A percentile compares a stretch with the other conserved stretches of the same genome.
Evolutionary conservation across 805 yeast genomes (phyloP).

Genomic region (Ascoidea rubescens): DNA sequence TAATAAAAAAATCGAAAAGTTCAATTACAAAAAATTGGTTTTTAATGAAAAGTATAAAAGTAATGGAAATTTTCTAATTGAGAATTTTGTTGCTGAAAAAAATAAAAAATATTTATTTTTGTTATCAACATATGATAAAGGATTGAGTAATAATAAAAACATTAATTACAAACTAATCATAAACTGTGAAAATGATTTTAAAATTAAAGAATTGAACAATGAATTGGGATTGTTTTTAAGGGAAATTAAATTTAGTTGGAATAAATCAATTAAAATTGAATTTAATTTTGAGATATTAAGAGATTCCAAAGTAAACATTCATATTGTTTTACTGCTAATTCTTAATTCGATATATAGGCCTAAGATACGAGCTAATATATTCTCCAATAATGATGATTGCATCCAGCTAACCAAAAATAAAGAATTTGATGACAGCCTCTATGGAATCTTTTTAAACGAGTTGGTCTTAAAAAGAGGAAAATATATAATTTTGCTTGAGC

Average conservation of each 20-base stretch:
- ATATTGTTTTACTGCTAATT: slow-evolving; percentile 7
- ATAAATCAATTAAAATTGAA: slow-evolving; percentile 24
- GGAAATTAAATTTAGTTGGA: slow-evolving; percentile 22
- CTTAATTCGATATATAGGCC: slow-evolving; percentile 25
- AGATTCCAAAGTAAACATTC: slow-evolving; percentile 13
- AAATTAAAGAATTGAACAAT: neutral
- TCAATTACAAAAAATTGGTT: slow-evolving; percentile 20
- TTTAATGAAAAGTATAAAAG: slow-evolving; percentile 22
- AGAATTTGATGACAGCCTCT: slow-evolving; percentile 27
- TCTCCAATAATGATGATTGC: slow-evolving; percentile 13
- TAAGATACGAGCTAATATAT: slow-evolving; percentile 29
- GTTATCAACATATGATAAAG: slow-evolving; percentile 29
- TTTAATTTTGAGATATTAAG: slow-evolving; percentile 15
- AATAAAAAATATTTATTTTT: slow-evolving; percentile 30
- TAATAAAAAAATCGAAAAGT: slow-evolving; percentile 15
- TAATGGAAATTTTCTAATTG: slow-evolving; percentile 13
- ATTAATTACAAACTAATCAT: slow-evolving; percentile 21
- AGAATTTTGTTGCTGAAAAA: slow-evolving; percentile 13
- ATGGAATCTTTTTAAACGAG: slow-evolving; percentile 29
- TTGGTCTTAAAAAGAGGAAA: slow-evolving; percentile 13
- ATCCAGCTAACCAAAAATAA: slow-evolving; percentile 21
- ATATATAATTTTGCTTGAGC: slow-evolving; percentile 29
- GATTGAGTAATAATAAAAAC: slow-evolving; percentile 5
- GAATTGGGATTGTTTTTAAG: slow-evolving; percentile 20
- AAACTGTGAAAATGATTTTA: slow-evolving; percentile 13